These are phyloP conservation scores for Chimonanthus salicifolius DNA, from an alignment of 164 flowering plant species.

Conservation along the genomic window DNA sequence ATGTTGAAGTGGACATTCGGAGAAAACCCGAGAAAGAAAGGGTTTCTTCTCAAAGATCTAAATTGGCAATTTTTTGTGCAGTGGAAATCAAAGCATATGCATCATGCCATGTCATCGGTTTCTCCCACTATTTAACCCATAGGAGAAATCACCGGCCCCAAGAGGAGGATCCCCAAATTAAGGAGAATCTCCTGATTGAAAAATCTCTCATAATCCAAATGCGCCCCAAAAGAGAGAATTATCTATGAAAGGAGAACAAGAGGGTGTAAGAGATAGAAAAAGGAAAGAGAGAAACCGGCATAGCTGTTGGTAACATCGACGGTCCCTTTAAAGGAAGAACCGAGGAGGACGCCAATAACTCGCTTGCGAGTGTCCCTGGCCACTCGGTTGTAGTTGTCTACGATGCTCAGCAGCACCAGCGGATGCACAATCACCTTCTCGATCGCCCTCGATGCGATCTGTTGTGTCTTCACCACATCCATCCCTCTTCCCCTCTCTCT, in stretches of 20 bases:
- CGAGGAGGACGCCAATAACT: constrained; percentile 86
- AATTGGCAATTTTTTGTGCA: too few relatives aligned
- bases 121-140: too few relatives aligned
- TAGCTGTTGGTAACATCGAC: constrained; percentile 93
- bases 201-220: too few relatives aligned
- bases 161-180: too few relatives aligned
- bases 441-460: constrained; percentile 61
- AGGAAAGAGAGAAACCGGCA: constrained; percentile 45
- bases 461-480: constrained; percentile 34
- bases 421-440: constrained; percentile 94
- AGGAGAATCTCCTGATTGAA: too few relatives aligned
- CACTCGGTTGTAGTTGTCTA: constrained; percentile 81
- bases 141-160: too few relatives aligned
- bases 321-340: constrained; percentile 67
- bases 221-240: too few relatives aligned
- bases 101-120: too few relatives aligned
- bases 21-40: too few relatives aligned
- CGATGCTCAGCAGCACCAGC: constrained; percentile 88
- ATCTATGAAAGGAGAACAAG: background rate
- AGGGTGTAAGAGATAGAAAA: background rate
- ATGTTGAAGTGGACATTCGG: too few relatives aligned
- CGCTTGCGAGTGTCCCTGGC: constrained; percentile 83
- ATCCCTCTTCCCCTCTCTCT: background rate
- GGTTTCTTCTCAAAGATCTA: too few relatives aligned
- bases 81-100: too few relatives aligned